Conservation (phyloP, 352 stramenopile genomes). For the Phytophthora quininea region DNA sequence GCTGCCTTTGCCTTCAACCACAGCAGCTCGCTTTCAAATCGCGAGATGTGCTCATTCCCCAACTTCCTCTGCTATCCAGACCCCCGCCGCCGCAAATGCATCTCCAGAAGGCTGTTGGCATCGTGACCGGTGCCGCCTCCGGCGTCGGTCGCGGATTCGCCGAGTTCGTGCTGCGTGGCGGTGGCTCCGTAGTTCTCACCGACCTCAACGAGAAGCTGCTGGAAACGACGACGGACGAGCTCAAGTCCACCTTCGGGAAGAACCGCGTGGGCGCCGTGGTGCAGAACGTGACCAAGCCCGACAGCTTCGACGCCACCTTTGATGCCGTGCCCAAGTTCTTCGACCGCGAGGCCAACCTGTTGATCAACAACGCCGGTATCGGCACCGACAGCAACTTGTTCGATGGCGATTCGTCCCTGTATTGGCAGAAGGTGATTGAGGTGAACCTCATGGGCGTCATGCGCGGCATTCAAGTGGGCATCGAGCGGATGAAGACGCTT, state of each 20-base stretch:
- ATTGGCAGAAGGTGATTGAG: slow-evolving; percentile 33
- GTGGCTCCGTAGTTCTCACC: slow-evolving; percentile 61
- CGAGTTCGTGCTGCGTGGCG: slow-evolving; percentile 45
- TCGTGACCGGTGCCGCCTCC: slow-evolving; percentile 55
- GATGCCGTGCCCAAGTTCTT: slow-evolving; percentile 52
- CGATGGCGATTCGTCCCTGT: slow-evolving; percentile 19
- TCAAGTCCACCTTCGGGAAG: slow-evolving; percentile 42
- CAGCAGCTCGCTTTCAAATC: neutral
- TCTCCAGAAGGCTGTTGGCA: slow-evolving; percentile 44
- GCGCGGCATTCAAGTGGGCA: slow-evolving; percentile 55
- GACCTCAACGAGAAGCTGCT: slow-evolving; percentile 55
- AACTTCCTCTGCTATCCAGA: neutral
- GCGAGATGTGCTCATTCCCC: neutral
- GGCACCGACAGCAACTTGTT: slow-evolving; percentile 39
- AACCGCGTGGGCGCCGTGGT: slow-evolving; percentile 42
- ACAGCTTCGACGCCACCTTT: slow-evolving; percentile 53
- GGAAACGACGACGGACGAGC: slow-evolving; percentile 39
- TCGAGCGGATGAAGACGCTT: slow-evolving; percentile 48
- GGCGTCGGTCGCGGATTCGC: slow-evolving; percentile 60
- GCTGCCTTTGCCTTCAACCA: neutral
- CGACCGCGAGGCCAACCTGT: slow-evolving; percentile 47
- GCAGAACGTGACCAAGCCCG: slow-evolving; percentile 59
- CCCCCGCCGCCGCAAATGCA: slow-evolving; percentile 38
- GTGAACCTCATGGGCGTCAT: slow-evolving; percentile 63
- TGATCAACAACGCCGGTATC: slow-evolving; percentile 73